phyloP scores from a whole-genome alignment of 2,329 filamentous ascomycete species.

The Didymella pomorum region DNA sequence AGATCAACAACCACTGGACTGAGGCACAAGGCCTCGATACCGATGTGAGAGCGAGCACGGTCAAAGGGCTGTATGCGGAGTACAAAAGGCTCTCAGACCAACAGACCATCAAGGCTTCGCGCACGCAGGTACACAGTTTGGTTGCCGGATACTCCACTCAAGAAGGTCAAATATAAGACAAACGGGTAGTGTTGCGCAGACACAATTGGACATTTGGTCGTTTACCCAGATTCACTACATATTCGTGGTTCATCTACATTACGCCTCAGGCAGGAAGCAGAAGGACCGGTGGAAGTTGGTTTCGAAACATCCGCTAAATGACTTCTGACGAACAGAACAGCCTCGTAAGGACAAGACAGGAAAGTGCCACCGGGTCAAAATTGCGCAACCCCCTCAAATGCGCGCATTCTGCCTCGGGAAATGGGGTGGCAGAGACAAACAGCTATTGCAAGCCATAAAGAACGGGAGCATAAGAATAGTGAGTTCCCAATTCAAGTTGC shows the following conservation, averaged over 20 bases:
- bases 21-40: too few relatives aligned
- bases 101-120: too few relatives aligned
- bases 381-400: background rate
- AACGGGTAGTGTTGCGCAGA: too few relatives aligned
- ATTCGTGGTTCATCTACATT: background rate
- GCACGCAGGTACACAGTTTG: too few relatives aligned
- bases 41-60: too few relatives aligned
- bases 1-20: too few relatives aligned
- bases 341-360: background rate
- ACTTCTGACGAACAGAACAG: background rate
- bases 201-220: too few relatives aligned
- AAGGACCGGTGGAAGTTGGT: background rate
- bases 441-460: background rate
- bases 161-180: too few relatives aligned
- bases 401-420: background rate
- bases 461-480: background rate
- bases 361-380: background rate
- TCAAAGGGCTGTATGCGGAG: too few relatives aligned
- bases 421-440: background rate
- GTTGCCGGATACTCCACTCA: too few relatives aligned
- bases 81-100: too few relatives aligned
- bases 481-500: background rate
- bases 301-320: background rate
- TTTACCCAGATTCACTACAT: too few relatives aligned
- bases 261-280: background rate